These are phyloP conservation scores for Cucurbita ficifolia DNA, from an alignment of 306 rosid genomes.

Conservation along the genomic window DNA sequence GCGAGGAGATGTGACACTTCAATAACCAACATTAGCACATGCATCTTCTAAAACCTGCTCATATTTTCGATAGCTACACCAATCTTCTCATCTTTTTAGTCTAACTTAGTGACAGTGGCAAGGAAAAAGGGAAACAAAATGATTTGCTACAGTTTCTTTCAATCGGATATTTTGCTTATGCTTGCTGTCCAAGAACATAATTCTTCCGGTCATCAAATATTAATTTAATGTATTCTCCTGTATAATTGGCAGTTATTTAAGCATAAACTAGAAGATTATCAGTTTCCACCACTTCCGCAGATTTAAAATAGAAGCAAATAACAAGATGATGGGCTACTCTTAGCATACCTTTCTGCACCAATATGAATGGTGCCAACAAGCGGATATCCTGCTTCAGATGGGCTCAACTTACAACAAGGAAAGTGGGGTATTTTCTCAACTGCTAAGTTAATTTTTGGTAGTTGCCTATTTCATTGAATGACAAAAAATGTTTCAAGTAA, in stretches of 20 bases:
- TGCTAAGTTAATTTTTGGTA: conserved; percentile 79
- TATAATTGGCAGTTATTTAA: not conserved
- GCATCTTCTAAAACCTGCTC: not conserved
- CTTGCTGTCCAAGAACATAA: not conserved
- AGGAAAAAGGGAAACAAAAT: not conserved
- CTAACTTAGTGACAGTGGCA: not conserved
- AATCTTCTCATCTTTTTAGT: not conserved
- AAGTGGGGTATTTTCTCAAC: conserved; percentile 78
- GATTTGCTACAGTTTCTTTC: not conserved
- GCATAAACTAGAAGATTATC: not conserved
- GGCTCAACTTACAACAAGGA: conserved; percentile 39
- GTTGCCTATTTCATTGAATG: conserved; percentile 57
- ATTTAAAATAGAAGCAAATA: not conserved
- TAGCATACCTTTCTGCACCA: conserved; percentile 59
- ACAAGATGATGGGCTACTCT: not conserved
- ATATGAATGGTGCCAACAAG: conserved; percentile 85
- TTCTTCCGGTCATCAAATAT: not conserved
- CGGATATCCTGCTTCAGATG: conserved; percentile 62
- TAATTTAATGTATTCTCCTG: not conserved
- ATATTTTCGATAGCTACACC: not conserved
- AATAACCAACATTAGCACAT: not conserved
- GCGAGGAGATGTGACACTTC: not conserved
- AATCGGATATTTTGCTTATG: not conserved
- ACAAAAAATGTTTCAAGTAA: not conserved
- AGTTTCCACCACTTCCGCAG: not conserved